Conservation (phyloP, 805 yeast species). For the Starmerella ratchasimensis region DNA sequence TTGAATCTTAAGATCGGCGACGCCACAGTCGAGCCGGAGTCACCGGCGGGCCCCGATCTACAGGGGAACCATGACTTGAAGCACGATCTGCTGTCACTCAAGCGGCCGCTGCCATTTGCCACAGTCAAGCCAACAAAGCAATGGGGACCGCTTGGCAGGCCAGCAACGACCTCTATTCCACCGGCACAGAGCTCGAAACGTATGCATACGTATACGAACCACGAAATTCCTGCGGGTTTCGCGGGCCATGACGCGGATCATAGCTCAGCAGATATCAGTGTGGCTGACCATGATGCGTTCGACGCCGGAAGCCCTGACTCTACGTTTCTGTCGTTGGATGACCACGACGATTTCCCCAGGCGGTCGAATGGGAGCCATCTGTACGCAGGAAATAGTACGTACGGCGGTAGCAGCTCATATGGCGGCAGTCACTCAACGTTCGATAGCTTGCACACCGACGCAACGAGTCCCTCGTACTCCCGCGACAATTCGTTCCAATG, state of each 20-base stretch:
- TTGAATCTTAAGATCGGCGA: slow-evolving; percentile 30
- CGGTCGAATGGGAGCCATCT: no score
- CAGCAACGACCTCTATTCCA: slow-evolving; percentile 3
- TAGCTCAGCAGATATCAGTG: no score
- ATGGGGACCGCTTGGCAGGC: slow-evolving; percentile 9
- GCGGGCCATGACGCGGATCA: no score
- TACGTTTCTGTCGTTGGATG: no score
- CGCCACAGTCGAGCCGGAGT: slow-evolving; percentile 2
- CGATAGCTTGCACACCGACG: neutral
- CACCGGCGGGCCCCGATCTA: neutral
- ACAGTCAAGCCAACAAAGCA: slow-evolving; percentile 12
- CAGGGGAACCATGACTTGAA: neutral
- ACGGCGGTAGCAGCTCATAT: no score
- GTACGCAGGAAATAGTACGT: no score
- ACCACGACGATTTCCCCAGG: no score
- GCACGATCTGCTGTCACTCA: slow-evolving; percentile 11
- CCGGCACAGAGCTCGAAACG: slow-evolving; percentile 12
- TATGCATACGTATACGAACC: slow-evolving; percentile 5
- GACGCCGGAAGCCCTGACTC: no score
- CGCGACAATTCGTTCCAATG: slow-evolving; percentile 47
- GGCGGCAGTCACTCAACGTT: neutral
- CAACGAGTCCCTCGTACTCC: neutral
- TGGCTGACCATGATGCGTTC: no score
- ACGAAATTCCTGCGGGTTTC: neutral
- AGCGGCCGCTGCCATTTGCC: slow-evolving; percentile 22